Evolutionary conservation across 2,329 filamentous ascomycete species (phyloP), one percentile per base, ranked within the genome.

Genomic region (Cadophora sp.): DNA sequence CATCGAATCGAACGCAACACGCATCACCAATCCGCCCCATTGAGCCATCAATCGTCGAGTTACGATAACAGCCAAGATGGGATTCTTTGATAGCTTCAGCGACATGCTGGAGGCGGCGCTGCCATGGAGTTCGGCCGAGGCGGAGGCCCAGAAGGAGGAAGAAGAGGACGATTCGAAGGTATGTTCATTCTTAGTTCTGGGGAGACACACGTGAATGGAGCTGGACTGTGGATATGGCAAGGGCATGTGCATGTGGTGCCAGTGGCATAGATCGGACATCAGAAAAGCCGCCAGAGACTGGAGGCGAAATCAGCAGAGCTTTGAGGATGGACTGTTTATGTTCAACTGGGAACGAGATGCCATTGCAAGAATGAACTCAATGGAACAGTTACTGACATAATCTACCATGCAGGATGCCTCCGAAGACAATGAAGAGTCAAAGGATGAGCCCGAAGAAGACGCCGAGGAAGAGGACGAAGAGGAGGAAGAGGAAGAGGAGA

Each of bases 401-500:
- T 59, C 56, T 9, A 55, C 19, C 16, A 31, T 43, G 29, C 37
- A 75, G 73, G 72, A 75, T 22, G 64, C 71, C 64, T 68, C 69
- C n/a, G 72, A 71, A 11, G 68, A 72, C 48, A 73, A 77, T 66
- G 79, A 76, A 70, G 81, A 82, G 60, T 76, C 79, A 58, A 74
- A 77, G 67, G 82, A 83, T 71, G 82, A 82, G 55, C 81, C 81
- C 61, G 83, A 82, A 55, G 82, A 82, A 24, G 86, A 84, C 53
- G 82, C 82, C 50, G 85, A 82, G 9, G 83, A 82, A 50, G 85
- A 84, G 26, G 85, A 86, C 22, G 88, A 85, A 29, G 88, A 86
- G 43, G 88, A 87, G 37, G 89, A 87, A 27, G 89, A 90, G 53
- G 91, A 93, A 70, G 91, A 94, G 73, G 92, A 96, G 84, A 84